These are phyloP conservation scores for Erodium maritimum DNA, from an alignment of 345 rosid genomes.

Conservation along the genomic window DNA sequence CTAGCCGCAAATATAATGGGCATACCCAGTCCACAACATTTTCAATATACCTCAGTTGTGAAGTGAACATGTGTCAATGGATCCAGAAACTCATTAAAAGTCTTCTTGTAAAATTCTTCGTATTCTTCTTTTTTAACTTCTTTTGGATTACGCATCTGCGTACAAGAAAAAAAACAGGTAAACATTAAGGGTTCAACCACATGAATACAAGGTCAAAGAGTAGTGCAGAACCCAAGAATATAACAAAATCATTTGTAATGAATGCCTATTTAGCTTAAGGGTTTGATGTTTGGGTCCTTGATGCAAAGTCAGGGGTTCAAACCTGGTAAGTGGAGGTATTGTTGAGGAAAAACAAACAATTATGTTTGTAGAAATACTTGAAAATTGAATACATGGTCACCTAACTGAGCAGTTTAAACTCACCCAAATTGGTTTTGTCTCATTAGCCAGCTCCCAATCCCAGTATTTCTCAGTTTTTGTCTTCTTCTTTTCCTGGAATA, in stretches of 20 bases:
- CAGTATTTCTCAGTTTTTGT: slow-evolving; percentile 91
- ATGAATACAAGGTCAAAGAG: neutral
- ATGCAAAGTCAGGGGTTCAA: no score
- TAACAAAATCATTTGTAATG: neutral
- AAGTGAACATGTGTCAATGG: slow-evolving; percentile 82
- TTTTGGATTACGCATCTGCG: slow-evolving; percentile 71
- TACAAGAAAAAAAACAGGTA: slow-evolving; percentile 3
- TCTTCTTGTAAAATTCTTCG: slow-evolving; percentile 83
- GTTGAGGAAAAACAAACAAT: neutral
- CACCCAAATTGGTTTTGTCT: slow-evolving; percentile 96
- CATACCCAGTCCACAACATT: neutral
- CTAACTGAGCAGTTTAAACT: slow-evolving; percentile 12
- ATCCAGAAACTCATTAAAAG: slow-evolving; percentile 85
- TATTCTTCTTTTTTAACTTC: slow-evolving; percentile 79
- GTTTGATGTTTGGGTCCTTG: no score
- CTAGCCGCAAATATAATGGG: neutral
- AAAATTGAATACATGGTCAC: no score
- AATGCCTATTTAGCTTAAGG: neutral
- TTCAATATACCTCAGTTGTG: slow-evolving; percentile 63
- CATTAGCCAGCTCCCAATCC: slow-evolving; percentile 97
- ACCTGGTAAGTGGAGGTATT: no score
- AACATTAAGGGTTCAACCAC: no score
- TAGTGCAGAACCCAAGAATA: neutral
- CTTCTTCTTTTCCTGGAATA: slow-evolving; percentile 60
- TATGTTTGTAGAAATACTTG: neutral